phyloP scores from a whole-genome alignment of 345 rosid genomes.

The Schrenkiella parvula region DNA sequence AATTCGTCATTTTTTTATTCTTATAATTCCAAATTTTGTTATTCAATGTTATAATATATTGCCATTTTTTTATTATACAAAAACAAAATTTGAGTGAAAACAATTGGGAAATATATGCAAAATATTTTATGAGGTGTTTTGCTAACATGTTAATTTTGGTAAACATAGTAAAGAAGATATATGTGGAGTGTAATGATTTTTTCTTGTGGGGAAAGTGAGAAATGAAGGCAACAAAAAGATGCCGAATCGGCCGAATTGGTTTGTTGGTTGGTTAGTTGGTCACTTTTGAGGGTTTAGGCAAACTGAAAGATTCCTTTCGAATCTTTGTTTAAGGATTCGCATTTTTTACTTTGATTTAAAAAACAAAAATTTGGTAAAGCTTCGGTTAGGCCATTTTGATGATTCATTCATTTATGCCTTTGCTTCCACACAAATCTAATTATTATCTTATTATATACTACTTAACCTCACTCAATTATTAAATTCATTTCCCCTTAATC shows the following conservation, averaged over 20 bases:
- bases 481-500: not conserved
- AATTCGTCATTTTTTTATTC: slow-evolving; percentile 1
- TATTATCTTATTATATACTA: not conserved
- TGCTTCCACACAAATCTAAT: slow-evolving; percentile 29
- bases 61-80: no score
- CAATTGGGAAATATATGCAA: not conserved
- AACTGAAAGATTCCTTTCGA: slow-evolving; percentile 21
- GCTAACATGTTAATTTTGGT: no score
- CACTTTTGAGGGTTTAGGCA: slow-evolving; percentile 9
- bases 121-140: no score
- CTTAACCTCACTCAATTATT: not conserved
- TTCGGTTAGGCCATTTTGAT: slow-evolving; percentile 19
- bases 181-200: slow-evolving; percentile 12
- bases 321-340: slow-evolving; percentile 26
- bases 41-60: not conserved
- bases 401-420: slow-evolving; percentile 23
- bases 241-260: slow-evolving; percentile 17
- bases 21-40: not conserved
- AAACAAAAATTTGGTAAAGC: slow-evolving; percentile 15
- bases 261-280: slow-evolving; percentile 19
- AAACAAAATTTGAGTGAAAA: not conserved
- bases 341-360: not conserved
- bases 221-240: slow-evolving; percentile 18
- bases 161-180: not conserved
- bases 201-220: slow-evolving; percentile 21